Conservation (phyloP, 2,329 filamentous ascomycete species). For the Arthrinium puccinioides region DNA sequence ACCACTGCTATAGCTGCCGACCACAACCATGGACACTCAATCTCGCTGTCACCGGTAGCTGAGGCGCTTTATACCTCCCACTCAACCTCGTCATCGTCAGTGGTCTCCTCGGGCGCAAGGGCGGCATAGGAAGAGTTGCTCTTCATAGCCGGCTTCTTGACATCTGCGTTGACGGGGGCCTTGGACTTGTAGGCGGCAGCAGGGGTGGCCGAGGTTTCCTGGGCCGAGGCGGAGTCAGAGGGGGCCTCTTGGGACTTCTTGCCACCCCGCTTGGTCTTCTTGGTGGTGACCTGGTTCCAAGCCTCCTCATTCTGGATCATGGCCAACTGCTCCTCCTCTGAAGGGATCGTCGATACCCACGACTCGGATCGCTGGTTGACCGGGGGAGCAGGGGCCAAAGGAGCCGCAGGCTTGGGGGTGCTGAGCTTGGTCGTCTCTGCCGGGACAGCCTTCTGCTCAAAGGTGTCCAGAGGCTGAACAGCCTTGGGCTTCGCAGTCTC, state of each 20-base stretch:
- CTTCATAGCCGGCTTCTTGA: constrained; percentile 22
- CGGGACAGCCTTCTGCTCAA: constrained; percentile 29
- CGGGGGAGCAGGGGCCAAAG: constrained; percentile 20
- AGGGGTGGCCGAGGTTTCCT: constrained; percentile 7
- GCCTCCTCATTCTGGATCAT: constrained; percentile 42
- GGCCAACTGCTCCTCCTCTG: constrained; percentile 57
- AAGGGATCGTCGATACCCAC: constrained; percentile 46
- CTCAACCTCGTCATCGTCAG: constrained; percentile 22
- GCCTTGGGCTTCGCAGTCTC: constrained; percentile 12
- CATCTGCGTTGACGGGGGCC: constrained; percentile 13
- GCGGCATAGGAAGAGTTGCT: constrained; percentile 26
- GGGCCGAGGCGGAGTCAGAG: constrained; percentile 21
- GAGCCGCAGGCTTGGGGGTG: constrained; percentile 17
- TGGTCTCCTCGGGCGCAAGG: constrained; percentile 21
- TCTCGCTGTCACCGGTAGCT: too few relatives aligned
- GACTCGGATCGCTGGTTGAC: constrained; percentile 26
- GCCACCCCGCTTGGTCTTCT: constrained; percentile 25
- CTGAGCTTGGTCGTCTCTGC: constrained; percentile 8
- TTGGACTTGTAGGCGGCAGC: constrained; percentile 10
- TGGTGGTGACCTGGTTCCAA: constrained; percentile 52
- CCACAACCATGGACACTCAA: too few relatives aligned
- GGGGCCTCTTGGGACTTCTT: constrained; percentile 31
- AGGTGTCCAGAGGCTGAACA: constrained; percentile 51
- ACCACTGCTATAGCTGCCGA: too few relatives aligned
- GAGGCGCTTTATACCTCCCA: constrained; percentile 29